Percentiles rank a stretch among this genome's conserved stretches.
phyloP scores from a whole-genome alignment of 2,329 filamentous ascomycete genomes.

The Lachnellula willkommii region DNA sequence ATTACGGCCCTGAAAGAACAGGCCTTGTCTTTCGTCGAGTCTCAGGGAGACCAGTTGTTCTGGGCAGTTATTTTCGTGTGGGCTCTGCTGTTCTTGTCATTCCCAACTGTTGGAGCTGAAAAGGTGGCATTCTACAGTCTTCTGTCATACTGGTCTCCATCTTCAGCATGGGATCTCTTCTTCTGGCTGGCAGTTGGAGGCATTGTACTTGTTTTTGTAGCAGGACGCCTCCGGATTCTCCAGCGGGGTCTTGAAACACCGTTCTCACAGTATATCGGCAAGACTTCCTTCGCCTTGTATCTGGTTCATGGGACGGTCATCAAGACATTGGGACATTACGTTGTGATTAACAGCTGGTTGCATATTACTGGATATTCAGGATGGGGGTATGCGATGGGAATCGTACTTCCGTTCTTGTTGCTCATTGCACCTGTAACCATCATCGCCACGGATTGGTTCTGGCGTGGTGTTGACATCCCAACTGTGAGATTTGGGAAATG shows the following conservation, averaged over 20 bases:
- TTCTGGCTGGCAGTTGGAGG: neutral
- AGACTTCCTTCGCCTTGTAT: conserved; percentile 48
- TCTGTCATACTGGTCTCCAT: neutral
- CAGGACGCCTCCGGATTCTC: conserved; percentile 29
- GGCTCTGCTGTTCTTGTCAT: neutral
- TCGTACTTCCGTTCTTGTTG: neutral
- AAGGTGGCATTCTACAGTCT: neutral
- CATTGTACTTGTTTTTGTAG: neutral
- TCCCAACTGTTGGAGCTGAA: neutral
- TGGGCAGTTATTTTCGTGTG: neutral
- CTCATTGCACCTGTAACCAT: neutral
- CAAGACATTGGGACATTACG: neutral
- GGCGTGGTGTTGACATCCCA: neutral
- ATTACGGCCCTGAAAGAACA: neutral
- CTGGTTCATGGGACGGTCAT: conserved; percentile 43
- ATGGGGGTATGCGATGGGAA: neutral
- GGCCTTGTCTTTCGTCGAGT: neutral
- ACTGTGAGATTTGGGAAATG: neutral
- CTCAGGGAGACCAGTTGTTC: neutral
- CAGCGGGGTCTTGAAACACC: conserved; percentile 40
- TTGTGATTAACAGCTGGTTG: neutral
- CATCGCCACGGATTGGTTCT: neutral
- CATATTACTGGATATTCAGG: neutral
- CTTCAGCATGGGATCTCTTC: neutral
- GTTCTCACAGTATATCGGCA: conserved; percentile 48